Base-by-base conservation (phyloP, 192 early-diverging fungal species). In the Radiomyces spectabilis region DNA sequence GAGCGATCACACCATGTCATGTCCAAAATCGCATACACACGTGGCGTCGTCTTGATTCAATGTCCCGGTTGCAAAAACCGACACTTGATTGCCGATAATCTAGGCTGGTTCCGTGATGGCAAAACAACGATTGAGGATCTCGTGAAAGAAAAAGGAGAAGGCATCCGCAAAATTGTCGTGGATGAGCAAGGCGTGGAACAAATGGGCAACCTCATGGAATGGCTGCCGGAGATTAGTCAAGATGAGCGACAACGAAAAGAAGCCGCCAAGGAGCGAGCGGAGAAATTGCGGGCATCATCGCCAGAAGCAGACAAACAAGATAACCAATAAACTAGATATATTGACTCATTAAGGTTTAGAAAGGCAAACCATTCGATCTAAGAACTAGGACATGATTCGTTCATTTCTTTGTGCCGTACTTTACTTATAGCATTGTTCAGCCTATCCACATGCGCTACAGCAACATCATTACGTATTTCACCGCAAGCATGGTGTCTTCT, bases 11-110 rank as follows among this genome's bases (percentile, higher is more conserved):
- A 90, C 63, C 93, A 97, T 64, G 78, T 83, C 44, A 97, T 99
- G 86, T 92, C 94, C 26, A 92, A 91, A 63, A 75, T 83, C 31
- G 84, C 95, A 1, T 99, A 97, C 63, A 59, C 80, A 21, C 82
- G 84, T 5, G 97, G 97, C 13, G 94, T 99, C 3, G 93, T 99
- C 10, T 77, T 99, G 48, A 94, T 97, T 45, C 80, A 85, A 61
- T 99, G 95, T 63, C 87, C 92, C 29, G 75, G 75, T 10, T 99
- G 97, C 76, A 77, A 87, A 60, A 92, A 89, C 58, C 72, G 83
- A 12, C 97, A 99, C 64, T 62, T 99, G 48, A 97, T 99, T 69
- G 97, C 97, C 1, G 97, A 99, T 62, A 87, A 99, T 75, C 66
- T 96, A 42, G 96, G 94, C 1, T 98, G 95, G 95, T 98, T 91